Base-by-base conservation (phyloP, 176 grass and related monocot genomes). In the Ampelocalamus luodianensis region DNA sequence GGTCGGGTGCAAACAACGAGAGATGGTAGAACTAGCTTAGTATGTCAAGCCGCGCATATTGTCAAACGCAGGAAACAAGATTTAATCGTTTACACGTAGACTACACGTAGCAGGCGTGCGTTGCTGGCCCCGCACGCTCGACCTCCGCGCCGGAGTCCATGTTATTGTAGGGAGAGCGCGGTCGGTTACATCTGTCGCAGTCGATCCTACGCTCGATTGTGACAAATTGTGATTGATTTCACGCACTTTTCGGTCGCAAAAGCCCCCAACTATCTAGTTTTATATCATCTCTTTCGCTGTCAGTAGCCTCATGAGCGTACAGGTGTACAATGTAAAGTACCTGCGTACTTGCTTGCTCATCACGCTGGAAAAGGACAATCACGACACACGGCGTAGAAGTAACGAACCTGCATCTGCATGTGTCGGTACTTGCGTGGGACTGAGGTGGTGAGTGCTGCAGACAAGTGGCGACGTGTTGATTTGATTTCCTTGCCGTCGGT, bases 21-120 rank as follows among this genome's bases (percentile, higher is more conserved):
- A 58, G 54, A n/a, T 10, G 0, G 3, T 24, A 61, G 10, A 26
- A 11, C n/a, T 13, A 26, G 10, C 10, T 5, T 5, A 29, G 4
- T 20, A 36, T 59, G 83, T 29, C 24, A 63, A 13, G 5, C 39
- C 11, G 5, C 0, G 9, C n/a, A 0, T 48, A 73, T 53, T 20
- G 85, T 74, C 77, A 75, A 87, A 49, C 49, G 54, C 13, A 60
- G n/a, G 27, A 58, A 68, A 4, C 7, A 58, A 46, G 68, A 10
- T 75, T 46, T 81, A 68, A 59, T 76, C 62, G 49, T 20, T 5
- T 59, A 68, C 85, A 87, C 71, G 71, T 76, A 67, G 78, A 60
- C 6, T 17, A 24, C 6, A 59, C 70, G 18, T 36, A 59, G 50
- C 70, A 34, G 50, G 51, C 66, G 23, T 20, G 24, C 26, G 6